These are phyloP conservation scores for Acephala macrosclerotiorum DNA, from an alignment of 2,329 filamentous ascomycete species.

Conservation along the genomic window DNA sequence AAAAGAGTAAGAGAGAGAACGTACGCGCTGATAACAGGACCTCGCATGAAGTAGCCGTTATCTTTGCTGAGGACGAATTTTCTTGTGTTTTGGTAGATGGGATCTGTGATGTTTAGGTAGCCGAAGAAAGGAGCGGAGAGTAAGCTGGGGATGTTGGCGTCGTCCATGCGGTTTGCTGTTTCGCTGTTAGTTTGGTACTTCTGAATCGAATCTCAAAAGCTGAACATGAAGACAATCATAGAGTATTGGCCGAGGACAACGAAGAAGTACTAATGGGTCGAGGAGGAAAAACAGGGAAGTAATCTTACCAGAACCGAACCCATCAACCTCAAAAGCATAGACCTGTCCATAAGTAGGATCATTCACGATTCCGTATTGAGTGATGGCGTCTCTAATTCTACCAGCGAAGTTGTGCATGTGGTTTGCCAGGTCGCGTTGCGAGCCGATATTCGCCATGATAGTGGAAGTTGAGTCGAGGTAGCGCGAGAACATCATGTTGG, in stretches of 20 bases:
- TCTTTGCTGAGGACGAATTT: conserved; percentile 76
- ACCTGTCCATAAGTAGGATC: conserved; percentile 71
- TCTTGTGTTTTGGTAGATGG: conserved; percentile 80
- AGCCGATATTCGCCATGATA: conserved; percentile 60
- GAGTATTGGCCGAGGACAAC: no score
- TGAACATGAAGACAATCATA: no score
- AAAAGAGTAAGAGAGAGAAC: conserved; percentile 31
- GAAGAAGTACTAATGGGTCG: no score
- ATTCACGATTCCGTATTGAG: conserved; percentile 72
- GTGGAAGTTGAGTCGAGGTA: conserved; percentile 62
- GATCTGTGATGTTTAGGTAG: conserved; percentile 63
- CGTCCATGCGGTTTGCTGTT: conserved; percentile 68
- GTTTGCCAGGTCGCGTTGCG: conserved; percentile 57
- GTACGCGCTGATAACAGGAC: conserved; percentile 62
- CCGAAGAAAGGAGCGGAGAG: conserved; percentile 70
- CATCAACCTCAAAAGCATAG: conserved; percentile 80
- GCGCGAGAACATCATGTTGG: conserved; percentile 83
- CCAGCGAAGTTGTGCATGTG: conserved; percentile 65
- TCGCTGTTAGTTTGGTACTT: neutral
- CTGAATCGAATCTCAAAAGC: neutral
- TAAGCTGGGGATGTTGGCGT: conserved; percentile 74
- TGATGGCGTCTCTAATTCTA: conserved; percentile 72
- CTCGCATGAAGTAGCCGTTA: conserved; percentile 78
- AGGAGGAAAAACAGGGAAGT: conserved; percentile 34
- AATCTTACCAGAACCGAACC: conserved; percentile 62